Evolutionary conservation across 108 stramenopile genomes (phyloP), one percentile per base, ranked within the genome.

Genomic region (Pseudonitzschia pungens): DNA sequence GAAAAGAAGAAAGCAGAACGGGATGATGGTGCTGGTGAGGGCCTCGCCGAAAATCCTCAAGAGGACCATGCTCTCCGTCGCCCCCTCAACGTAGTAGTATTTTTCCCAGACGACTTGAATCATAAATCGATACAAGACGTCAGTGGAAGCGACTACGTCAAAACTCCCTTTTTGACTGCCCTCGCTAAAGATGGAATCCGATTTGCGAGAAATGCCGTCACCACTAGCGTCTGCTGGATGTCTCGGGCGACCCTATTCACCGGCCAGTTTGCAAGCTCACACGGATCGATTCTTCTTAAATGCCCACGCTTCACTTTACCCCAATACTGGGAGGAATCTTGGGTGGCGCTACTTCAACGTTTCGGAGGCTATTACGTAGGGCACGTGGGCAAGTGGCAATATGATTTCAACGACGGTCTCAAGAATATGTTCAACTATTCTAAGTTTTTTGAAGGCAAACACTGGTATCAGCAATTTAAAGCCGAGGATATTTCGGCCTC

Each of bases 211-310:
- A 87, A 87, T 72, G 79, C 74, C 44, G 89, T 87, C 20, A 90
- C 89, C 0, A 84, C 89, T 2, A 75, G 78, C 50, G 84, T 90
- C 33, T 90, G 89, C 63, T 87, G 86, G 89, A 60, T 86, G 42
- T 81, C 79, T 27, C 74, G 86, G 21, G 89, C 86, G 0, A 87
- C 83, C 15, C 51, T 90, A 21, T 85, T 83, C 41, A 77, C 83
- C 27, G 86, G 86, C 26, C 85, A 86, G 44, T 87, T 86, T 51
- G 42, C 42, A 6, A 43, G 42, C 11, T 43, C 42, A 43, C 55
- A 56, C 14, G 27, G 55, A 27, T 22, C 55, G 7, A 8, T 27
- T 8, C 55, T 7, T 8, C 14, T 56, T 7, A 27, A 27, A 22
- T 56, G 55, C 14, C 55, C 55, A 22, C 7, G 26, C 5, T 56